Evolutionary conservation across 2,329 filamentous ascomycete genomes (phyloP), one percentile per base, ranked within the genome.

Genomic region (Ceratocystis lukuohia): DNA sequence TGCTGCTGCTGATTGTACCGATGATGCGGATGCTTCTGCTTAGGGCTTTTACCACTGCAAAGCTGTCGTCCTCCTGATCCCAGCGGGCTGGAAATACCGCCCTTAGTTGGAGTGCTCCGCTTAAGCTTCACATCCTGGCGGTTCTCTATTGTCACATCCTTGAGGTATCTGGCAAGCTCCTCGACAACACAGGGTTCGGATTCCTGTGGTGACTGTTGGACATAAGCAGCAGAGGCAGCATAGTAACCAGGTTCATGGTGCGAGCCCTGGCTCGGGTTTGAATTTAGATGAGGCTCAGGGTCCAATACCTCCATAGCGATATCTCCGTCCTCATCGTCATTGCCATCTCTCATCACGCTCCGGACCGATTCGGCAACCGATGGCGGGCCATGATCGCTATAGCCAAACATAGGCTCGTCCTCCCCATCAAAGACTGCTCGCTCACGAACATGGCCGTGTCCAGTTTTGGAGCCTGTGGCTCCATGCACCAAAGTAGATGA

Each of bases 401-500:
- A 28, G 53, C 37, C 30, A 61, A 57, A 45, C 57, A 61, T 61
- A 3, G 66, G 59, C 37, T 56, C 48, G 15, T 62, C 63, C 20
- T 67, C 66, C 1, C 41, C 61, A 25, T 61, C 61, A 64, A 65
- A 25, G n/a, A 61, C 59, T 5, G 66, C 66, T 28, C n/a, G 25
- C 50, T 68, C 64, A 15, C 66, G 57, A 45, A 68, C 64, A 64
- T 68, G 66, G 20, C 64, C 66, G 25, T 41, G 41, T 12, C 50
- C 61, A 5, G 33, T 48, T 5, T 41, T 63, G 25, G 62, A 41
- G 53, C 48, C 28, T 53, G 48, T 25, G 37, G 44, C 41, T 30
- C 30, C 20, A 61, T 61, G 25, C 25, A 56, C 30, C 17, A 59
- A 44, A n/a, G 28, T 41, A 20, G 25, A 64, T 20, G 50, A 12